Evolutionary conservation across 345 rosid species (phyloP).

Genomic region (Toxicodendron radicans): DNA sequence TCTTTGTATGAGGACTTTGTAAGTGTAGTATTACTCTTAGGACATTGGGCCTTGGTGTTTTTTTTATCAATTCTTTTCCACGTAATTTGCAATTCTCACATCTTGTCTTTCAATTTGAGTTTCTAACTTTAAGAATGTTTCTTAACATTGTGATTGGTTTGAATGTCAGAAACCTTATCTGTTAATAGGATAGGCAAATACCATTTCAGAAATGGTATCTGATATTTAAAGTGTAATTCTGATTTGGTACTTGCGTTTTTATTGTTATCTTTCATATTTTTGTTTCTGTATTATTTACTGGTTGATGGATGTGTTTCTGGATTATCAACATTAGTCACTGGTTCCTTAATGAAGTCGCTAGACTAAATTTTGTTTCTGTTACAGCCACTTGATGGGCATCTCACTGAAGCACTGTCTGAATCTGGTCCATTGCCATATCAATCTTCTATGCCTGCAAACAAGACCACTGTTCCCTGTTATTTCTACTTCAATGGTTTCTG

Average conservation of each 20-base stretch:
- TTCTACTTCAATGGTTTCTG: slow-evolving; percentile 55
- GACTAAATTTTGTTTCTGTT: slow-evolving; percentile 4
- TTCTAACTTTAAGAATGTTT: background rate
- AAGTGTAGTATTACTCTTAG: too few species aligned
- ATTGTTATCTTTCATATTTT: background rate
- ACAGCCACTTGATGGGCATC: slow-evolving; percentile 56
- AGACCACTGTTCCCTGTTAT: slow-evolving; percentile 41
- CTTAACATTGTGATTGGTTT: background rate
- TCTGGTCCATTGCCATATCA: slow-evolving; percentile 19
- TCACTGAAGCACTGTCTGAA: slow-evolving; percentile 28
- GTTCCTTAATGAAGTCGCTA: background rate
- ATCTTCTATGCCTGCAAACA: slow-evolving; percentile 29
- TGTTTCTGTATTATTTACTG: background rate
- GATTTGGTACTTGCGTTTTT: background rate
- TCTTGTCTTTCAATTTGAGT: background rate
- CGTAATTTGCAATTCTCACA: background rate
- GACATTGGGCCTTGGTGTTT: background rate
- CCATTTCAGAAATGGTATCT: background rate
- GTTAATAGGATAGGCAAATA: background rate
- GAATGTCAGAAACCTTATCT: slow-evolving; percentile 1
- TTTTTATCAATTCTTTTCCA: background rate
- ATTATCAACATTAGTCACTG: background rate
- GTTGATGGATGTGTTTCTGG: slow-evolving; percentile 2
- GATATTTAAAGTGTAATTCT: background rate
- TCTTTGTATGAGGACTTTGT: too few species aligned